Evolutionary conservation across 2,329 filamentous ascomycete genomes (phyloP), one percentile per base, ranked within the genome.

Genomic region (Aschersonia sp.): DNA sequence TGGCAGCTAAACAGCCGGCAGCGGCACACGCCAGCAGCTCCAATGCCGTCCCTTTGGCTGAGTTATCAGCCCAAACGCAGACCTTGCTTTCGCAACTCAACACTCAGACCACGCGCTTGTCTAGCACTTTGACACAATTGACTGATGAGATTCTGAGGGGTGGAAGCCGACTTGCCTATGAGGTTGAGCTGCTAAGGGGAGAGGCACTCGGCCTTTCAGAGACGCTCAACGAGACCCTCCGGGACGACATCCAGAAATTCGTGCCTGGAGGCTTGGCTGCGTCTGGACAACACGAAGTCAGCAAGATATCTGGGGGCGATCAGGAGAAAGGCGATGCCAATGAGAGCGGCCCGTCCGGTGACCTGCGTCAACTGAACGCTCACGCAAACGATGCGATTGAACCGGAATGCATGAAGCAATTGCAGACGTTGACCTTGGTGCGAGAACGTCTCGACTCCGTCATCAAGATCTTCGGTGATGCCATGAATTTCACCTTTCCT

Each of bases 71-170:
- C 0, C 85, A 88, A 59, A 83, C 89, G 1, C 89, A 95, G 64
- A 74, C 81, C 4, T 73, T 94, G n/a, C 73, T 95, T 44, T 86
- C 88, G 1, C 85, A 90, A 58, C 78, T 97, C 58, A 94, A 86
- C 59, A 84, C 87, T 7, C 87, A 95, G 61, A 94, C 88, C 2
- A 83, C 87, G 14, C 78, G 88, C 43, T 70, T 95, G 6, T 87
- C 88, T 11, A 80, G 75, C 47, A 85, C 81, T 43, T 73, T 98
- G 49, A 95, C 88, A 32, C 83, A 90, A 58, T 71, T 97, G 50
- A 95, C 92, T 9, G 90, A 98, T 63, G 92, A 97, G 55, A 97
- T 98, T 52, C 66, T 98, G 51, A 79, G 92, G 49, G 89, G 87
- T 58, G 87, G 89, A 30, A 87, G 86, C 53, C 77, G 90, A 4